These are phyloP conservation scores for Cryptosporidium parvum DNA, from an alignment of 169 alveolate species.

Conservation along the genomic window DNA sequence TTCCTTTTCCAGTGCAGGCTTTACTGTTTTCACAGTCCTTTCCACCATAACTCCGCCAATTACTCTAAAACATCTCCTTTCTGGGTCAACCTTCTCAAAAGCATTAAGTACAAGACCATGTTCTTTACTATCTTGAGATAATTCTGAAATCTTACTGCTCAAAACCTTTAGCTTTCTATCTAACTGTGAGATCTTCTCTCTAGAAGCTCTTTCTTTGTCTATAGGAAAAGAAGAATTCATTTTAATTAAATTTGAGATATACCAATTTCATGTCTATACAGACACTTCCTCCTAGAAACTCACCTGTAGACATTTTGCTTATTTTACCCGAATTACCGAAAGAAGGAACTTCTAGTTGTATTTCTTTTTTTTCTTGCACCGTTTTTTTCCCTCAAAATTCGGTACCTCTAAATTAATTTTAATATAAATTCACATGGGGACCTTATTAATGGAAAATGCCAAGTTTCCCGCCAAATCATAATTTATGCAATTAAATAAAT, in stretches of 20 bases:
- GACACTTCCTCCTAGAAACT: not conserved
- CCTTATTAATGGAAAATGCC: slow-evolving; percentile 17
- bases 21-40: slow-evolving; percentile 89
- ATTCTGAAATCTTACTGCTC: slow-evolving; percentile 83
- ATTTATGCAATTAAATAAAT: slow-evolving; percentile 3
- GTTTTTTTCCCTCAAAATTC: not conserved
- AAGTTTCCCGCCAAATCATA: slow-evolving; percentile 40
- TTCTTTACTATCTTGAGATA: slow-evolving; percentile 87
- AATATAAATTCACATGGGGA: slow-evolving; percentile 6
- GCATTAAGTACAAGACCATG: slow-evolving; percentile 90
- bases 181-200: slow-evolving; percentile 73
- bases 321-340: not conserved
- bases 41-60: slow-evolving; percentile 92
- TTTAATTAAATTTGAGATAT: no score
- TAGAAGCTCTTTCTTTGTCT: slow-evolving; percentile 21
- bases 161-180: slow-evolving; percentile 81
- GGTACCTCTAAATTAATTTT: slow-evolving; percentile 2
- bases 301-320: slow-evolving; percentile 40
- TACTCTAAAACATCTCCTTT: slow-evolving; percentile 90
- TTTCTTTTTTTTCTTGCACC: not conserved
- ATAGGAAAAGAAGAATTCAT: not conserved
- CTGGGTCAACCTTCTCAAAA: slow-evolving; percentile 84
- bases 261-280: not conserved
- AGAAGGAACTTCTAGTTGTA: not conserved
- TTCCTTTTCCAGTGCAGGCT: slow-evolving; percentile 87